Evolutionary conservation across 176 grass and related monocot genomes (phyloP).

Genomic region (Saccharum spontaneum): DNA sequence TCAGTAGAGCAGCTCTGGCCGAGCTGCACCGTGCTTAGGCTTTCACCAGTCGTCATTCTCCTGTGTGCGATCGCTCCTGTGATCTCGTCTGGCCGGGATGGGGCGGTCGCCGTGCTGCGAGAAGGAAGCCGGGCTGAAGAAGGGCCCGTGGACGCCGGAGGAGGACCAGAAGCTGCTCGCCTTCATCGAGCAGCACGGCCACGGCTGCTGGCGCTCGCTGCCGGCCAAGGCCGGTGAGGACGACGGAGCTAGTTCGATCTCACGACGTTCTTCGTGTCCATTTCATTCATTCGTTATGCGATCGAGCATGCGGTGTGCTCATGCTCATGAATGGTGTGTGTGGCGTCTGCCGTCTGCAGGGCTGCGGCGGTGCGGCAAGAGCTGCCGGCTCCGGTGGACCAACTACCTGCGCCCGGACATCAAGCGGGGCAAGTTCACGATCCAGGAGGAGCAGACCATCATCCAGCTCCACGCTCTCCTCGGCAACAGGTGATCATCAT

Average conservation of each 20-base stretch:
- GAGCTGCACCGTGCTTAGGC: neutral
- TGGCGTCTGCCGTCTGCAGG: slow-evolving; percentile 13
- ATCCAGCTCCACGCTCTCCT: slow-evolving; percentile 81
- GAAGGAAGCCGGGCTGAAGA: slow-evolving; percentile 67
- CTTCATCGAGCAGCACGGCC: slow-evolving; percentile 62
- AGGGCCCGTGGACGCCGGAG: slow-evolving; percentile 83
- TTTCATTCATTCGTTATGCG: neutral
- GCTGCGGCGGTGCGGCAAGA: slow-evolving; percentile 74
- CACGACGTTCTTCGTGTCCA: too few relatives aligned
- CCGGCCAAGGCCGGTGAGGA: slow-evolving; percentile 63
- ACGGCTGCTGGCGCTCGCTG: slow-evolving; percentile 76
- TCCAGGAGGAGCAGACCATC: slow-evolving; percentile 81
- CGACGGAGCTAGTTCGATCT: too few relatives aligned
- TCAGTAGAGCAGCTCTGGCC: neutral
- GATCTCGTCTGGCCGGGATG: slow-evolving; percentile 7
- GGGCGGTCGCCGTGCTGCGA: slow-evolving; percentile 94
- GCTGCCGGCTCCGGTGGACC: slow-evolving; percentile 80
- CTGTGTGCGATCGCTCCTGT: neutral
- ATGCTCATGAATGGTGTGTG: neutral
- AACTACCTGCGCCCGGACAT: slow-evolving; percentile 82
- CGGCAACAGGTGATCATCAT: slow-evolving; percentile 59
- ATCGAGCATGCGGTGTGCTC: neutral
- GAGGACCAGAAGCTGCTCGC: slow-evolving; percentile 86
- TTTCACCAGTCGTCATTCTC: neutral
- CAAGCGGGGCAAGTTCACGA: slow-evolving; percentile 69